These are phyloP conservation scores for Suillus clintonianus DNA, from an alignment of 768 basidiomycete species.

Conservation along the genomic window DNA sequence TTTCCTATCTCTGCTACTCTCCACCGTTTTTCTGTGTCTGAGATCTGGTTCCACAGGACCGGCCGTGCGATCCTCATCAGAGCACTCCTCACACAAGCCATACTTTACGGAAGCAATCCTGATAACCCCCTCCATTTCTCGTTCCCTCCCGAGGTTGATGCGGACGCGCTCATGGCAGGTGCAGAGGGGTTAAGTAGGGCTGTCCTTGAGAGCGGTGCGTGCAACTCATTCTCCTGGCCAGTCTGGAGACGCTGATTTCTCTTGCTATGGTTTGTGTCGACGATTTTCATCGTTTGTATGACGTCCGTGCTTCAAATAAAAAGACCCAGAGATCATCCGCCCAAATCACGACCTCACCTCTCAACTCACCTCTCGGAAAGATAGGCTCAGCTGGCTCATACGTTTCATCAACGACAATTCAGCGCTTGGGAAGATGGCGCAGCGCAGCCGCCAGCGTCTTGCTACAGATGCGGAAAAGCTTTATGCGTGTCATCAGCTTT, in stretches of 20 bases:
- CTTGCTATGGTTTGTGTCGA: background rate
- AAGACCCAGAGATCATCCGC: slow-evolving; percentile 68
- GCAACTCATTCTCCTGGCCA: background rate
- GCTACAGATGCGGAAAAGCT: slow-evolving; percentile 87
- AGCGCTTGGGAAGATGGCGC: slow-evolving; percentile 81
- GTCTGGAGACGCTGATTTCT: background rate
- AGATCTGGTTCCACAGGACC: slow-evolving; percentile 38
- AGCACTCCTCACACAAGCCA: slow-evolving; percentile 82
- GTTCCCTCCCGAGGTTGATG: slow-evolving; percentile 79
- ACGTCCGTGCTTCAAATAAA: background rate
- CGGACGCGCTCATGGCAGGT: slow-evolving; percentile 76
- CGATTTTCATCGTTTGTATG: background rate
- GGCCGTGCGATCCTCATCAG: slow-evolving; percentile 71
- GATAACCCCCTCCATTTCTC: slow-evolving; percentile 83
- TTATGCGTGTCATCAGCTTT: slow-evolving; percentile 77
- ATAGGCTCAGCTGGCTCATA: slow-evolving; percentile 82
- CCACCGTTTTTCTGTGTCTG: background rate
- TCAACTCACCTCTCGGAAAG: slow-evolving; percentile 74
- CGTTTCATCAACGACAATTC: slow-evolving; percentile 87
- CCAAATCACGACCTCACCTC: slow-evolving; percentile 79
- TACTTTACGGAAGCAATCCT: slow-evolving; percentile 70
- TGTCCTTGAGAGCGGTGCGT: slow-evolving; percentile 71
- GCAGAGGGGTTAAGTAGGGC: slow-evolving; percentile 74
- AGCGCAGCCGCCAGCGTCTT: slow-evolving; percentile 71
- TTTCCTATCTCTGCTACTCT: background rate